phyloP scores from a whole-genome alignment of 108 stramenopile species.

The Parietichytrium sp. region DNA sequence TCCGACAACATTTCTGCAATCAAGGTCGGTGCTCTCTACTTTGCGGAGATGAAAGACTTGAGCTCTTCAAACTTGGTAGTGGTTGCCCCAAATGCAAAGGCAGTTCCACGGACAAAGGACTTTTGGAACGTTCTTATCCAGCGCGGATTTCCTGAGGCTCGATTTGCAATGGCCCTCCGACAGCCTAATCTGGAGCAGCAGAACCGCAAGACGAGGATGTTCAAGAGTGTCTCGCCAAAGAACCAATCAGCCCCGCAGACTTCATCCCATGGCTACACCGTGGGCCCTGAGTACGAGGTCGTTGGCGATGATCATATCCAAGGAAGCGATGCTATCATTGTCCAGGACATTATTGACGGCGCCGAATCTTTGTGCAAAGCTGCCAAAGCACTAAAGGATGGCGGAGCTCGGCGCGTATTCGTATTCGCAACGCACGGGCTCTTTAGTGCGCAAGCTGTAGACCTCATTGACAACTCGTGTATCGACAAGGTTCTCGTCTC shows the following conservation, averaged over 20 bases:
- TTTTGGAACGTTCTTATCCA: slow-evolving; percentile 1
- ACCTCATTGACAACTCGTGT: not conserved
- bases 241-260: not conserved
- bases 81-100: slow-evolving; percentile 26
- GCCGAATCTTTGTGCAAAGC: slow-evolving; percentile 32
- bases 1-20: slow-evolving; percentile 35
- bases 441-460: slow-evolving; percentile 34
- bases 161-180: slow-evolving; percentile 31
- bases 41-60: not conserved
- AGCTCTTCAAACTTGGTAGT: not conserved
- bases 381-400: slow-evolving; percentile 12
- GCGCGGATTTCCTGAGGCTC: not conserved
- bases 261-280: not conserved
- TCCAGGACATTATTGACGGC: slow-evolving; percentile 50
- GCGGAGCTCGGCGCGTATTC: slow-evolving; percentile 41
- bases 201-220: slow-evolving; percentile 17
- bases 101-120: slow-evolving; percentile 22
- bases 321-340: slow-evolving; percentile 47
- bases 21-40: slow-evolving; percentile 38
- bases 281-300: not conserved
- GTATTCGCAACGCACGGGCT: slow-evolving; percentile 50
- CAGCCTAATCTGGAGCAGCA: not conserved
- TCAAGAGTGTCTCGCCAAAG: too few relatives aligned
- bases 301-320: slow-evolving; percentile 40
- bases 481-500: slow-evolving; percentile 46